A percentile compares a stretch with the other conserved stretches of the same genome.
phyloP scores from a whole-genome alignment of 768 basidiomycete genomes.

The Rhodotorula paludigena region DNA sequence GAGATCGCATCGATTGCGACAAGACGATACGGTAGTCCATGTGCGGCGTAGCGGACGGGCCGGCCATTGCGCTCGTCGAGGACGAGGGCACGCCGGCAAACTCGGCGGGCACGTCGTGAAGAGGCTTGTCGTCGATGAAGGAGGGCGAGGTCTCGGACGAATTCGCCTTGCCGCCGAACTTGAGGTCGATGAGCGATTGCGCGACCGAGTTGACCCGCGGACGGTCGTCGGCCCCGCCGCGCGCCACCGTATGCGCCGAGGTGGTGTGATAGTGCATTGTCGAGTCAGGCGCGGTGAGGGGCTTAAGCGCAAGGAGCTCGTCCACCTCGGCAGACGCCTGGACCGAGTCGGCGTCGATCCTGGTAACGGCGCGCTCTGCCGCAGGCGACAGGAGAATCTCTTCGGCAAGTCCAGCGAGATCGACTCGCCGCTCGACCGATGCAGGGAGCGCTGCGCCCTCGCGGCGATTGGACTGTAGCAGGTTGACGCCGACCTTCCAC shows the following conservation, averaged over 20 bases:
- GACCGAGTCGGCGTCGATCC: conserved; percentile 14
- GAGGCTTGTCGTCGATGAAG: conserved; percentile 5
- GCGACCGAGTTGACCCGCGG: conserved; percentile 27
- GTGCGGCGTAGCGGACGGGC: conserved; percentile 31
- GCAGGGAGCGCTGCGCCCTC: conserved; percentile 14
- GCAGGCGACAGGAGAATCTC: conserved; percentile 26
- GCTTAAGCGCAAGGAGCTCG: conserved; percentile 22
- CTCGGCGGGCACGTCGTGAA: background rate
- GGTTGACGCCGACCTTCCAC: conserved; percentile 30
- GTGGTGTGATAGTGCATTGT: conserved; percentile 35
- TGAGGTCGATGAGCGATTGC: conserved; percentile 35
- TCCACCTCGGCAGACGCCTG: conserved; percentile 18
- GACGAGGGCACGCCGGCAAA: background rate
- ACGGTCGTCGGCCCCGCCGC: background rate
- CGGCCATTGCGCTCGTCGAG: background rate
- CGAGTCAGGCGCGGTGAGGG: conserved; percentile 30
- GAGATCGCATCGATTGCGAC: conserved; percentile 33
- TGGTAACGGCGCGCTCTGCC: conserved; percentile 19
- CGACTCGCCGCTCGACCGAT: conserved; percentile 29
- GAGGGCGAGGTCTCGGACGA: conserved; percentile 4
- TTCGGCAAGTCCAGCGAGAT: conserved; percentile 12
- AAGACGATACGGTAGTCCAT: conserved; percentile 42
- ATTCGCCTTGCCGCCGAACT: conserved; percentile 31
- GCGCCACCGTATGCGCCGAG: background rate
- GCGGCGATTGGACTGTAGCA: conserved; percentile 5